These are phyloP conservation scores for Leccinum disarticulatum DNA, from an alignment of 768 basidiomycete species.

Conservation along the genomic window DNA sequence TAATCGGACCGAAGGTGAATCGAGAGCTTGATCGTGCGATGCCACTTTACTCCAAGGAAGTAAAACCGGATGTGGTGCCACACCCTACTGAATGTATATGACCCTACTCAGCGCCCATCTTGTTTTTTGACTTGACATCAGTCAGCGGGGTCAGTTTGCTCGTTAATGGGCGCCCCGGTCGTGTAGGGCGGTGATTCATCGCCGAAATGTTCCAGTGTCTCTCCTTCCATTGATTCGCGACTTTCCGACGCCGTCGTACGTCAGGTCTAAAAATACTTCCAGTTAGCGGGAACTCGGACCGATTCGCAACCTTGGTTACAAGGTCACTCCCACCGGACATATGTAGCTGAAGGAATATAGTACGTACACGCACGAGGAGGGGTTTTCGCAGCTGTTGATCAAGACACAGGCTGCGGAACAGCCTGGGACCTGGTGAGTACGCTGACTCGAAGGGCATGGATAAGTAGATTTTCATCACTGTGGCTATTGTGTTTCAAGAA, in stretches of 20 bases:
- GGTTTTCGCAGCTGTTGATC: too few species aligned
- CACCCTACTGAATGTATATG: background rate
- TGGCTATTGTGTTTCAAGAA: too few species aligned
- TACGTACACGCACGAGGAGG: too few species aligned
- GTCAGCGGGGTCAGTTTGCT: background rate
- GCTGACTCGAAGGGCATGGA: too few species aligned
- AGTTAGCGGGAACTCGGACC: background rate
- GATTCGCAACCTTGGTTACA: too few species aligned
- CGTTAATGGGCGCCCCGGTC: background rate
- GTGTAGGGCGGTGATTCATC: background rate
- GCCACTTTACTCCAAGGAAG: background rate
- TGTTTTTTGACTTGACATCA: background rate
- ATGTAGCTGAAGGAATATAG: too few species aligned
- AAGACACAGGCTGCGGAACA: too few species aligned
- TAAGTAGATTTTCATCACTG: too few species aligned
- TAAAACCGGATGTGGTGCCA: background rate
- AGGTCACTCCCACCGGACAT: too few species aligned
- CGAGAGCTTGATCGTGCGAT: background rate
- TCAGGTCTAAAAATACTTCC: slow-evolving; percentile 9
- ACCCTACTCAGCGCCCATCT: background rate
- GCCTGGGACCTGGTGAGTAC: too few species aligned
- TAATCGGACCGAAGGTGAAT: background rate
- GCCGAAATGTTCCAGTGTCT: background rate
- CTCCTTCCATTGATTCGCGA: background rate
- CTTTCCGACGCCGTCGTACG: background rate